A percentile compares a stretch with the other conserved stretches of the same genome.
phyloP scores from a whole-genome alignment of 352 stramenopile species.

The Phytophthora melonis region DNA sequence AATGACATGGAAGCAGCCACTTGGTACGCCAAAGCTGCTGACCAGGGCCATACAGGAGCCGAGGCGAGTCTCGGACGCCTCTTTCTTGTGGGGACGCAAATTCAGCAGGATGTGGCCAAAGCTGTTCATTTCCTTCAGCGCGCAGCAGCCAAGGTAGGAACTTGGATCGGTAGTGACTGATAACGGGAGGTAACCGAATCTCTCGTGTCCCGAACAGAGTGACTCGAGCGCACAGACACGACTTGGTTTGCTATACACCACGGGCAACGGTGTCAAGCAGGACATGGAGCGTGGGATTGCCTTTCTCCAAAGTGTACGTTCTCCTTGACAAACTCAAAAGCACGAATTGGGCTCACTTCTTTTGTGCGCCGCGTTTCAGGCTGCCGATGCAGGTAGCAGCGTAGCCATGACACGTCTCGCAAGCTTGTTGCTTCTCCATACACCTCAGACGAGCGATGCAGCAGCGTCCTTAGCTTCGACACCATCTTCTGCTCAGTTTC shows the following conservation, averaged over 20 bases:
- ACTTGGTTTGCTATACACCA: constrained; percentile 58
- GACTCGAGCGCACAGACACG: constrained; percentile 58
- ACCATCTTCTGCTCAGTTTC: constrained; percentile 39
- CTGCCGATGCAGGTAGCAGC: constrained; percentile 46
- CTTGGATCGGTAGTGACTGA: neutral
- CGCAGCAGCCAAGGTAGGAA: constrained; percentile 54
- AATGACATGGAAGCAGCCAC: constrained; percentile 38
- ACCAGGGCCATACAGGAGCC: constrained; percentile 53
- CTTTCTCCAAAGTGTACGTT: constrained; percentile 57
- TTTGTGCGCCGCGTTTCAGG: constrained; percentile 25
- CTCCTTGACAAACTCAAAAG: neutral
- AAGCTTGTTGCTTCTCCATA: constrained; percentile 48
- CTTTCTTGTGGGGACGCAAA: constrained; percentile 38
- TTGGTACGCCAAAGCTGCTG: constrained; percentile 71
- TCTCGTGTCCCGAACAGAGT: constrained; percentile 23
- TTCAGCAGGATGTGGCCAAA: constrained; percentile 48
- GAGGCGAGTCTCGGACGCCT: constrained; percentile 64
- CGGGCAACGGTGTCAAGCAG: constrained; percentile 56
- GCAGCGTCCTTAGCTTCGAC: neutral
- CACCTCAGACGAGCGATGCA: constrained; percentile 7
- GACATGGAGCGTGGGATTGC: constrained; percentile 66
- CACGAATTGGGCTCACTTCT: constrained; percentile 1
- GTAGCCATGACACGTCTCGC: constrained; percentile 69
- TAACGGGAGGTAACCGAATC: neutral
- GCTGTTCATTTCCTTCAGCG: constrained; percentile 77